Percentiles rank a stretch among this genome's conserved stretches.
phyloP scores from a whole-genome alignment of 2,329 filamentous ascomycete species.

The Cytospora piceicola region DNA sequence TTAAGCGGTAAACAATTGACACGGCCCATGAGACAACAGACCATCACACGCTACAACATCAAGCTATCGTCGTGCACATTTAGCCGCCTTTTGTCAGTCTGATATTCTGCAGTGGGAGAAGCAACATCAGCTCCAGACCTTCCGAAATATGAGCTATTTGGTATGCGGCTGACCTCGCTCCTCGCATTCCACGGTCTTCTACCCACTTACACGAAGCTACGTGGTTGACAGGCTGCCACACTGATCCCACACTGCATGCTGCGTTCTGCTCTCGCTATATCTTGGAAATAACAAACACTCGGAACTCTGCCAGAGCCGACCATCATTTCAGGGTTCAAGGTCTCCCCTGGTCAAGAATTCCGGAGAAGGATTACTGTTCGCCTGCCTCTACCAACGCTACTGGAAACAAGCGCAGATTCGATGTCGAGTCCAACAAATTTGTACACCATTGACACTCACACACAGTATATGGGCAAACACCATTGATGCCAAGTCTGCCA shows the following conservation, averaged over 20 bases:
- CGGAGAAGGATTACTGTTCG: background rate
- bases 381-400: conserved; percentile 10
- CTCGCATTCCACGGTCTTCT: background rate
- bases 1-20: background rate
- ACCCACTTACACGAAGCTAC: conserved; percentile 5
- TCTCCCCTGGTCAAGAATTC: background rate
- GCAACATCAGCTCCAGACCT: background rate
- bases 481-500: conserved; percentile 25
- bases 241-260: background rate
- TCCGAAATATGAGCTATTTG: background rate
- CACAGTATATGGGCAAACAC: conserved; percentile 6
- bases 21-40: conserved; percentile 1
- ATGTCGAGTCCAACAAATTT: background rate
- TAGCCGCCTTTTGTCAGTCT: background rate
- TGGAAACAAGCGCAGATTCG: background rate
- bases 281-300: background rate
- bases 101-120: background rate
- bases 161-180: background rate
- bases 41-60: background rate
- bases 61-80: background rate
- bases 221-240: background rate
- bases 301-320: background rate
- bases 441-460: conserved; percentile 17
- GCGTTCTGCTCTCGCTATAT: background rate
- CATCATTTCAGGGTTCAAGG: conserved; percentile 11